Base-by-base conservation (phyloP, 164 flowering plant species). In the Platanus orientalis region DNA sequence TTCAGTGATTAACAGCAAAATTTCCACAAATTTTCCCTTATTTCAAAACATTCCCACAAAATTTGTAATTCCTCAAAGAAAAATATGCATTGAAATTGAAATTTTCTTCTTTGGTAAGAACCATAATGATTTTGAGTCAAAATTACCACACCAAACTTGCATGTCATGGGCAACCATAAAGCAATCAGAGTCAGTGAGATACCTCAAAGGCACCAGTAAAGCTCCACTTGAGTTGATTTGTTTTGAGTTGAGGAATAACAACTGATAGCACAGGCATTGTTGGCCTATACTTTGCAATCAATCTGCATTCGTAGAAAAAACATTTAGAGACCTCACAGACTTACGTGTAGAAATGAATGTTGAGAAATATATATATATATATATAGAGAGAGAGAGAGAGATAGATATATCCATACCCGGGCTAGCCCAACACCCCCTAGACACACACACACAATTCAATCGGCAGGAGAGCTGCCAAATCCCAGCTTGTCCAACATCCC, bases 121-220 rank as follows among this genome's bases (percentile, higher is more conserved):
- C n/a, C n/a, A n/a, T n/a, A n/a, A n/a, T n/a, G n/a, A n/a, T n/a
- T n/a, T n/a, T n/a, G n/a, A n/a, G n/a, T n/a, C n/a, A n/a, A n/a
- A n/a, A n/a, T n/a, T n/a, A n/a, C n/a, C n/a, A n/a, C n/a, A n/a
- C n/a, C n/a, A 29, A 6, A 61, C 5, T 0, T 9, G 10, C 23
- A 9, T 26, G 25, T 21, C 10, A n/a, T 19, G 20, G 12, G 7
- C 7, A 36, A 36, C 42, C 42, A 36, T 10, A 36, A 53, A 53
- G 13, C 6, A 25, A 53, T 27, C 12, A 26, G 32, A 27, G 19
- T 49, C 4, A 27, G 14, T 26, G 20, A 14, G 74, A 40, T 75
- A 90, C 97, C 93, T 88, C 93, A 78, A 90, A 90, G 49, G 97
- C 95, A 51, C 97, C 97, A 72, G 70, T 90, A 54, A 90, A 90